Evolutionary conservation across 192 early-diverging fungal species (phyloP).

Genomic region (Rhizoclosmatium sp.): DNA sequence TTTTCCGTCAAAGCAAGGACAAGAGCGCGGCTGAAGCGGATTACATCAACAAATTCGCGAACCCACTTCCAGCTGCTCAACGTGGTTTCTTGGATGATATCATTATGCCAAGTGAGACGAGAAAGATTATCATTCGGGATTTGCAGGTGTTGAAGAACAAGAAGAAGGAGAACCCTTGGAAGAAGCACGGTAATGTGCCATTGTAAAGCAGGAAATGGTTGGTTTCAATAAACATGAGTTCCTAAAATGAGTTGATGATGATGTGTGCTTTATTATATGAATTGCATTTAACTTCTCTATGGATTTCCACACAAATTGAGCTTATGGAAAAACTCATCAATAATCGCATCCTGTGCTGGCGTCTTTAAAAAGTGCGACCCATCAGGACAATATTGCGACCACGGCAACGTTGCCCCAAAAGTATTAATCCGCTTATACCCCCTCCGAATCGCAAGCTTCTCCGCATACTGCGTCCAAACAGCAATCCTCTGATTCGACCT

Average conservation of each 20-base stretch:
- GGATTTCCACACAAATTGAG: background rate
- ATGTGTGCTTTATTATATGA: constrained; percentile 8
- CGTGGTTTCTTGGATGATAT: constrained; percentile 72
- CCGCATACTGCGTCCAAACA: no score
- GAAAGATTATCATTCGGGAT: constrained; percentile 87
- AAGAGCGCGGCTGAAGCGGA: constrained; percentile 78
- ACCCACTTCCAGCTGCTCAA: constrained; percentile 92
- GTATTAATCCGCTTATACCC: no score
- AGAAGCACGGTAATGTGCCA: constrained; percentile 97
- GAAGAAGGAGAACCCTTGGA: constrained; percentile 76
- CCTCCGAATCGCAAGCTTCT: no score
- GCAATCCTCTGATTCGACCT: no score
- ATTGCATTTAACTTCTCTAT: background rate
- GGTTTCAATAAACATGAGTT: background rate
- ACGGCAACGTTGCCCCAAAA: no score
- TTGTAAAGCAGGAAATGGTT: constrained; percentile 62
- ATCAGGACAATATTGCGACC: constrained; percentile 12
- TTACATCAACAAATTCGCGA: constrained; percentile 91
- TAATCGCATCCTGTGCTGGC: no score
- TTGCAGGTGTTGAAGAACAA: constrained; percentile 82
- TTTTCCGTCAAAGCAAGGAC: constrained; percentile 76
- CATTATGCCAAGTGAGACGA: constrained; percentile 71
- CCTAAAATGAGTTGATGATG: background rate
- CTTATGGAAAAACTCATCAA: no score
- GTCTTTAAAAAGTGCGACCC: background rate